Percentiles rank a stretch among this genome's conserved stretches.
These are phyloP conservation scores for Takashimella koratensis DNA, from an alignment of 1,284 basidiomycete species.

Conservation along the genomic window DNA sequence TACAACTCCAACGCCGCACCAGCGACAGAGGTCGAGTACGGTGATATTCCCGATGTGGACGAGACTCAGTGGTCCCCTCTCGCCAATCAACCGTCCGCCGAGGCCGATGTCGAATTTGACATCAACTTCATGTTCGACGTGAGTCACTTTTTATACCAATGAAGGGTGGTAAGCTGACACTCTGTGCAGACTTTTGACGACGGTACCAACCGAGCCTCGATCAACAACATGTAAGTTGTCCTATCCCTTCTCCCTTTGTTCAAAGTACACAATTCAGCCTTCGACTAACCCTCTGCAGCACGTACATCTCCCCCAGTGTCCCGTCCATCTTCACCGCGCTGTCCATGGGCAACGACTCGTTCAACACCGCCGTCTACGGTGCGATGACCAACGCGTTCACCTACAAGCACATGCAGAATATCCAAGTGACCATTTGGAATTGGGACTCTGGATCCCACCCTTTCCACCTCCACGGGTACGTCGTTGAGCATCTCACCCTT, in stretches of 20 bases:
- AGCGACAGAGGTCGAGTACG: conserved; percentile 12
- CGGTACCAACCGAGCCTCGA: conserved; percentile 49
- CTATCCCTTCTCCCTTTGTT: no score
- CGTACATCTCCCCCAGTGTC: conserved; percentile 54
- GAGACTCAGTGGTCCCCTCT: conserved; percentile 50
- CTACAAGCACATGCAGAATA: conserved; percentile 66
- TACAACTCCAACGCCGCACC: conserved; percentile 54
- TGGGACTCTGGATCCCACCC: conserved; percentile 57
- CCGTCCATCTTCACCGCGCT: conserved; percentile 72
- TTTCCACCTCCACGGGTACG: conserved; percentile 52
- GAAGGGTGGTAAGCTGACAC: background rate
- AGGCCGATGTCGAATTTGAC: conserved; percentile 43
- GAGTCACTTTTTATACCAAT: conserved; percentile 8
- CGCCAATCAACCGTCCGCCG: conserved; percentile 34
- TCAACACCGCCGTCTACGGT: conserved; percentile 69
- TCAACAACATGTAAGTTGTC: conserved; percentile 48
- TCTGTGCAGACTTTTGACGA: conserved; percentile 45
- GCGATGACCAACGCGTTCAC: conserved; percentile 64
- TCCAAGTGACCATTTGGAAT: conserved; percentile 80
- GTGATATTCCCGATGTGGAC: conserved; percentile 36
- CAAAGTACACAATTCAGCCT: no score
- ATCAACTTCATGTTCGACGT: conserved; percentile 51
- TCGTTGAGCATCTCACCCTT: no score
- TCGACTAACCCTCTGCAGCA: conserved; percentile 19
- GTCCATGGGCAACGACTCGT: conserved; percentile 70